These are phyloP conservation scores for Tritrichomonas foetus DNA, from an alignment of 208 protist species.

Conservation along the genomic window DNA sequence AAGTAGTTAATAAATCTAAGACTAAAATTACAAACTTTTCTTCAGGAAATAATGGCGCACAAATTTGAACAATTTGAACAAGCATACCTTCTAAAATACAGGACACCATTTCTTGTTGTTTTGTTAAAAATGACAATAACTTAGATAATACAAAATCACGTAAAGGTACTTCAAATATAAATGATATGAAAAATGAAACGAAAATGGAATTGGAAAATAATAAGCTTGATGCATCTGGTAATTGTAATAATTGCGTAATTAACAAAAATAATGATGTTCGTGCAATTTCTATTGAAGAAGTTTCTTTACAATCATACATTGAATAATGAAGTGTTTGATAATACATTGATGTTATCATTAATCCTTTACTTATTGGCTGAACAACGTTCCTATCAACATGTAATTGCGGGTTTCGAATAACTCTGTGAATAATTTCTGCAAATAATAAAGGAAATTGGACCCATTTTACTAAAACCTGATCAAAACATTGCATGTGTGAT, in stretches of 20 bases:
- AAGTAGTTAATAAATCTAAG: neutral
- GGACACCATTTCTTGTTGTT: too few relatives aligned
- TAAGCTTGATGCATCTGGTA: neutral
- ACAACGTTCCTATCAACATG: neutral
- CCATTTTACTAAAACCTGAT: too few relatives aligned
- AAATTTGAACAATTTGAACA: too few relatives aligned
- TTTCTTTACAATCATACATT: too few relatives aligned
- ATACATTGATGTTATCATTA: neutral
- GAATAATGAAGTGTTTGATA: neutral
- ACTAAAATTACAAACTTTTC: neutral
- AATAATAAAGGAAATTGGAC: neutral
- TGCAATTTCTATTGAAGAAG: neutral
- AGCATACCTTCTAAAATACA: too few relatives aligned
- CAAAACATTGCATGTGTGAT: too few relatives aligned
- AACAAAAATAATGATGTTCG: neutral
- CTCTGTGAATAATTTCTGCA: neutral
- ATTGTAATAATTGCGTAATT: neutral
- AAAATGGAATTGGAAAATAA: neutral
- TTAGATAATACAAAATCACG: neutral
- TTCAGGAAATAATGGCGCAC: neutral
- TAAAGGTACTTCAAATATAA: neutral
- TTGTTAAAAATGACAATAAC: neutral
- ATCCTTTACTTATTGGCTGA: too few relatives aligned
- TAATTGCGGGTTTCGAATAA: neutral
- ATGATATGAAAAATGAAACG: neutral